Conservation (phyloP, 2,329 filamentous ascomycete species). For the Volutella citrinella region DNA sequence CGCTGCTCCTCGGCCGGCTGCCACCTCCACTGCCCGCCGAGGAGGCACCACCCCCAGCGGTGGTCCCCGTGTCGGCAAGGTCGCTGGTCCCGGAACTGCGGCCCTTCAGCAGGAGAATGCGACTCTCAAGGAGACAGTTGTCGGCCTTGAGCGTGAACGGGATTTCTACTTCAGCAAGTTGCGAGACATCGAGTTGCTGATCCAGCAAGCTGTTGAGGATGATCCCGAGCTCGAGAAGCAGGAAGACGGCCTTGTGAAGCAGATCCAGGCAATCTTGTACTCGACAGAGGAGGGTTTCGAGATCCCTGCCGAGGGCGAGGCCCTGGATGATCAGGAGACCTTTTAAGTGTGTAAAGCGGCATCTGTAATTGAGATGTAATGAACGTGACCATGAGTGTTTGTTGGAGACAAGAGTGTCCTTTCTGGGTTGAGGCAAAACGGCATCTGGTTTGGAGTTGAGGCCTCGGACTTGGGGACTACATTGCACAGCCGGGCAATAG, state of each 20-base stretch:
- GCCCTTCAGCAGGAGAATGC: slow-evolving; percentile 82
- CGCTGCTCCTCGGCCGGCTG: slow-evolving; percentile 47
- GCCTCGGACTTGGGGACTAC: slow-evolving; percentile 18
- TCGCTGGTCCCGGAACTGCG: slow-evolving; percentile 58
- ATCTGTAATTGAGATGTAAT: slow-evolving; percentile 17
- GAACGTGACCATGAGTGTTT: slow-evolving; percentile 26
- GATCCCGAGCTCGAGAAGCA: slow-evolving; percentile 93
- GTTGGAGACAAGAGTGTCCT: slow-evolving; percentile 12
- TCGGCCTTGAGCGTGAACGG: slow-evolving; percentile 88
- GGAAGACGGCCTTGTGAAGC: slow-evolving; percentile 86
- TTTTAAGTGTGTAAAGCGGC: slow-evolving; percentile 46
- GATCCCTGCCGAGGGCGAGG: slow-evolving; percentile 78
- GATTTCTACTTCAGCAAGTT: slow-evolving; percentile 99
- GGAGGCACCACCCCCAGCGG: slow-evolving; percentile 65
- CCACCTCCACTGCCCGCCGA: slow-evolving; percentile 48
- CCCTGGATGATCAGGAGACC: slow-evolving; percentile 74
- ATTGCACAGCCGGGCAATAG: slow-evolving; percentile 15
- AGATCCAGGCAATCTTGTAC: slow-evolving; percentile 95
- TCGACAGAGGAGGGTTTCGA: slow-evolving; percentile 93
- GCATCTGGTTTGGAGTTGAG: slow-evolving; percentile 25
- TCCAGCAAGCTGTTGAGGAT: slow-evolving; percentile 90
- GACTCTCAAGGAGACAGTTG: slow-evolving; percentile 91
- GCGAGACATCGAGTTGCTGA: slow-evolving; percentile 89
- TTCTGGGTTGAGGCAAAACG: slow-evolving; percentile 18
- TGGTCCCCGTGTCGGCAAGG: slow-evolving; percentile 44